Evolutionary conservation across 2,329 filamentous ascomycete species (phyloP).

Genomic region (Penicillium polonicum): DNA sequence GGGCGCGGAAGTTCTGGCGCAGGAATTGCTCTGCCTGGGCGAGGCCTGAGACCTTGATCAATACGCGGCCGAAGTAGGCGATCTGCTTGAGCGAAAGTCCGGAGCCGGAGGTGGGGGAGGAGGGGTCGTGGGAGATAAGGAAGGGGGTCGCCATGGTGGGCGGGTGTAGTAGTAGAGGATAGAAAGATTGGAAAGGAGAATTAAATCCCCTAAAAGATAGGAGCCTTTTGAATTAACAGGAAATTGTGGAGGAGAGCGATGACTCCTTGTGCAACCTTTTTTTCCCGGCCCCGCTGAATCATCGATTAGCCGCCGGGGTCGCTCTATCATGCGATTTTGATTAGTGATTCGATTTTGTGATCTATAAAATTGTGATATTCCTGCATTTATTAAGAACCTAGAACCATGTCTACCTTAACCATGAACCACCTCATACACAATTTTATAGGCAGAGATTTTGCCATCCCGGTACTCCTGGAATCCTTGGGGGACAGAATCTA

Average conservation of each 20-base stretch:
- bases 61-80: conserved; percentile 59
- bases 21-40: conserved; percentile 52
- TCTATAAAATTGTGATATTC: neutral
- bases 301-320: conserved; percentile 3
- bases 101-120: conserved; percentile 48
- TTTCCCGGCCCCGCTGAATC: conserved; percentile 22
- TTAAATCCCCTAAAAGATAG: conserved; percentile 17
- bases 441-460: conserved; percentile 43
- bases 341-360: neutral
- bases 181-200: conserved; percentile 7
- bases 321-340: neutral
- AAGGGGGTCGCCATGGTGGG: conserved; percentile 43
- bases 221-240: neutral
- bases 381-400: neutral
- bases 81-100: conserved; percentile 56
- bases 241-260: conserved; percentile 12
- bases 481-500: conserved; percentile 34
- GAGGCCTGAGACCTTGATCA: conserved; percentile 50
- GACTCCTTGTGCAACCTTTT: conserved; percentile 20
- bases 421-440: conserved; percentile 36
- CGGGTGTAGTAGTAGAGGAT: neutral
- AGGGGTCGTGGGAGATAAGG: conserved; percentile 43
- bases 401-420: neutral
- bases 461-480: conserved; percentile 43
- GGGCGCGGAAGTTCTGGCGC: conserved; percentile 55